These are phyloP conservation scores for Thielaviopsis ethacetica DNA, from an alignment of 2,329 filamentous ascomycete species.

Conservation along the genomic window DNA sequence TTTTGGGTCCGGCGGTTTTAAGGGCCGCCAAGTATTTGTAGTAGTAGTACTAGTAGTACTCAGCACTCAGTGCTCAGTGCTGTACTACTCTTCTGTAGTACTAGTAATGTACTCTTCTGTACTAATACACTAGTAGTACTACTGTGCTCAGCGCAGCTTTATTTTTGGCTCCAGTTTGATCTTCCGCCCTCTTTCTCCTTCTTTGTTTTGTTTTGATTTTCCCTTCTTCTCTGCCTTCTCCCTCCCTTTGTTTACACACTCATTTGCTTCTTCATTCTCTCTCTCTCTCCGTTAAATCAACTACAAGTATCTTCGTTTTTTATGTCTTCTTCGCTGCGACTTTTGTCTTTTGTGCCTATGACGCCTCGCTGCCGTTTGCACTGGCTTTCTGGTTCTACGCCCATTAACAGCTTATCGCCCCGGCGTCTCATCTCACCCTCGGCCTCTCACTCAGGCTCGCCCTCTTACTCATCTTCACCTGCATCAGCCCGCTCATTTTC, in stretches of 20 bases:
- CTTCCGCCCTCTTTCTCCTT: background rate
- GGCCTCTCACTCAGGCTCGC: background rate
- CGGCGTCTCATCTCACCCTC: too few species aligned
- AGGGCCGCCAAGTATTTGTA: too few species aligned
- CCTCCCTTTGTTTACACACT: background rate
- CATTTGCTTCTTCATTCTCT: background rate
- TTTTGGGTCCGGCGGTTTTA: too few species aligned
- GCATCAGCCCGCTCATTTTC: background rate
- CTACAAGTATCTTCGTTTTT: background rate
- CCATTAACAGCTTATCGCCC: background rate
- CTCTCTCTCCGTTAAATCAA: background rate
- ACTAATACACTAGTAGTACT: too few species aligned
- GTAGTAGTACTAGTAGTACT: too few species aligned
- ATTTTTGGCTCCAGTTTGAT: background rate
- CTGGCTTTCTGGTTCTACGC: background rate
- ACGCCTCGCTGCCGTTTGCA: background rate
- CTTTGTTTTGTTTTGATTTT: background rate
- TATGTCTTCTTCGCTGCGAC: background rate
- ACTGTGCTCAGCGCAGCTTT: too few species aligned
- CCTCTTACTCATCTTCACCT: background rate
- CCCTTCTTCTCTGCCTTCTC: background rate
- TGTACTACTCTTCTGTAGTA: too few species aligned
- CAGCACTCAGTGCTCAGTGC: too few species aligned
- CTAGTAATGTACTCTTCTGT: too few species aligned
- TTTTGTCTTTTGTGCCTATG: background rate